Conservation (phyloP, 2,329 filamentous ascomycete species). For the Septoria linicola region DNA sequence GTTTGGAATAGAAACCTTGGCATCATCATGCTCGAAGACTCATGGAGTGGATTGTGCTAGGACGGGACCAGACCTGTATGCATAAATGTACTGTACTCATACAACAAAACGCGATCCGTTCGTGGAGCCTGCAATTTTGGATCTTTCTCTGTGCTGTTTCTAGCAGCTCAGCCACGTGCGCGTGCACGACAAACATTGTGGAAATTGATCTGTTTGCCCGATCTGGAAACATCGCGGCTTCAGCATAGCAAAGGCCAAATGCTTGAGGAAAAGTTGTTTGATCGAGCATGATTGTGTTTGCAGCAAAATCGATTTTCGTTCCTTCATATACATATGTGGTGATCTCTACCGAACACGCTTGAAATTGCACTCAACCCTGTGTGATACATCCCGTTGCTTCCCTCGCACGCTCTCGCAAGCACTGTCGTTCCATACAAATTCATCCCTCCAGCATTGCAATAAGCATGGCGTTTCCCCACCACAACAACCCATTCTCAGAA, state of each 20-base stretch:
- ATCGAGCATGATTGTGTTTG: slow-evolving; percentile 7
- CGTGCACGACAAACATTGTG: slow-evolving; percentile 9
- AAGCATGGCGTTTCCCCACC: slow-evolving; percentile 22
- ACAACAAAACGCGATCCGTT: neutral
- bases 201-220: slow-evolving; percentile 10
- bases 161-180: too few species aligned
- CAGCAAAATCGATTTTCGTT: neutral
- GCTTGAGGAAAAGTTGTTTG: neutral
- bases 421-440: neutral
- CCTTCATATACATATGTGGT: neutral
- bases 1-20: neutral
- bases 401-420: neutral
- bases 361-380: too few species aligned
- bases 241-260: too few species aligned
- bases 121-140: neutral
- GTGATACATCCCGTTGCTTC: too few species aligned
- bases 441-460: neutral
- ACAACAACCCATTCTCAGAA: slow-evolving; percentile 24
- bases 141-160: too few species aligned
- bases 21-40: too few species aligned
- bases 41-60: neutral
- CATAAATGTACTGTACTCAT: neutral
- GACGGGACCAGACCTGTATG: neutral
- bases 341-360: too few species aligned
- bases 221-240: slow-evolving; percentile 1